Evolutionary conservation across 202 grass and related monocot species (phyloP).

Genomic region (Miscanthus sacchariflorus): DNA sequence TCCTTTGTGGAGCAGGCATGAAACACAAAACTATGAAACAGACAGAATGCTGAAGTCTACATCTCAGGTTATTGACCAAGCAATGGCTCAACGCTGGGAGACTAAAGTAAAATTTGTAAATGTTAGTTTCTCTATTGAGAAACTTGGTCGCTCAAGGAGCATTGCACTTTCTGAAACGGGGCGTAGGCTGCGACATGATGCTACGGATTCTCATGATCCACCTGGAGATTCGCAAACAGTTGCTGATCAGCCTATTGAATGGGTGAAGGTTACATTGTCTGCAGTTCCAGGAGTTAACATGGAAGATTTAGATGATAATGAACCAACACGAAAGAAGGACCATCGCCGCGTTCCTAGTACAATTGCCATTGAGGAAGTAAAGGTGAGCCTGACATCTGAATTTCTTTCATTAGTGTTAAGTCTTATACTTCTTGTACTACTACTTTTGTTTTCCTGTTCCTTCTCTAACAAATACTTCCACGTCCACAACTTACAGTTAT

Average conservation of each 20-base stretch:
- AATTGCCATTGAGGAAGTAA: slow-evolving; percentile 99
- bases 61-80: slow-evolving; percentile 97
- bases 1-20: slow-evolving; percentile 86
- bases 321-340: slow-evolving; percentile 77
- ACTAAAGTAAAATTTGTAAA: slow-evolving; percentile 96
- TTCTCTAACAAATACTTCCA: not conserved
- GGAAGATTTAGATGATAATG: slow-evolving; percentile 92
- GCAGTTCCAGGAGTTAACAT: slow-evolving; percentile 92
- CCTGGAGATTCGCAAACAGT: slow-evolving; percentile 41
- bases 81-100: slow-evolving; percentile 94
- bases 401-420: slow-evolving; percentile 8
- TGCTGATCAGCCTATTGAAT: slow-evolving; percentile 67
- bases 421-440: not conserved
- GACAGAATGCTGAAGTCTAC: slow-evolving; percentile 88
- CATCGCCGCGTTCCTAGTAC: slow-evolving; percentile 96
- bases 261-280: slow-evolving; percentile 88
- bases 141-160: slow-evolving; percentile 77
- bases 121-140: slow-evolving; percentile 92
- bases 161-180: slow-evolving; percentile 59
- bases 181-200: slow-evolving; percentile 41
- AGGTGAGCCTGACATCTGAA: slow-evolving; percentile 63
- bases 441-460: not conserved
- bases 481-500: not conserved
- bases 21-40: slow-evolving; percentile 83
- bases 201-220: slow-evolving; percentile 38